A percentile compares a stretch with the other conserved stretches of the same genome.
Evolutionary conservation across 106 monocot genomes (phyloP).

Genomic region (Triglochin maritima): DNA sequence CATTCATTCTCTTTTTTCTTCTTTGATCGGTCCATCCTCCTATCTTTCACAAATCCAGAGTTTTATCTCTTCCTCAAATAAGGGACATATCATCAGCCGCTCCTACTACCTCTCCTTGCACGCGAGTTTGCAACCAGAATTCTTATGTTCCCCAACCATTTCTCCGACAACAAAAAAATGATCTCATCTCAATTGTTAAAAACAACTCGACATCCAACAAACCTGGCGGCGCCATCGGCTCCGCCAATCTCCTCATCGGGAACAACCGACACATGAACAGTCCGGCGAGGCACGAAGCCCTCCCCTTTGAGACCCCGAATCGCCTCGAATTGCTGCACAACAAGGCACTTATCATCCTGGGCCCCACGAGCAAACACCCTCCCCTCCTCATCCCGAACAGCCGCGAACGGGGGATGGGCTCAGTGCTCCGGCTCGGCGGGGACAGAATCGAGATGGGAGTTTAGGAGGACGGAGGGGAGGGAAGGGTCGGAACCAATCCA

Average conservation of each 20-base stretch:
- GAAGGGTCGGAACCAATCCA: conserved; percentile 52
- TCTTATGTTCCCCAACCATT: no score
- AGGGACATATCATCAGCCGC: no score
- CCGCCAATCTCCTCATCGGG: conserved; percentile 95
- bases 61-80: no score
- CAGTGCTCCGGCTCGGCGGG: conserved; percentile 57
- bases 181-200: no score
- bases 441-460: conserved; percentile 86
- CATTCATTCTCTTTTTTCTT: no score
- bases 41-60: no score
- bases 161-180: no score
- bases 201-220: no score
- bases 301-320: conserved; percentile 36
- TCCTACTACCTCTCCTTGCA: no score
- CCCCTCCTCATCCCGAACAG: conserved; percentile 45
- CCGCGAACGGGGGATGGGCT: conserved; percentile 74
- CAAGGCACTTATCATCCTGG: conserved; percentile 93
- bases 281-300: conserved; percentile 49
- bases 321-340: conserved; percentile 80
- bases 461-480: conserved; percentile 87
- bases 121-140: no score
- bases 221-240: conserved; percentile 32
- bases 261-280: conserved; percentile 72
- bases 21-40: no score
- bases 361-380: conserved; percentile 83